A percentile compares a stretch with the other conserved stretches of the same genome.
These are phyloP conservation scores for Metschnikowia baotianmanensis DNA, from an alignment of 805 yeast species.

Conservation along the genomic window DNA sequence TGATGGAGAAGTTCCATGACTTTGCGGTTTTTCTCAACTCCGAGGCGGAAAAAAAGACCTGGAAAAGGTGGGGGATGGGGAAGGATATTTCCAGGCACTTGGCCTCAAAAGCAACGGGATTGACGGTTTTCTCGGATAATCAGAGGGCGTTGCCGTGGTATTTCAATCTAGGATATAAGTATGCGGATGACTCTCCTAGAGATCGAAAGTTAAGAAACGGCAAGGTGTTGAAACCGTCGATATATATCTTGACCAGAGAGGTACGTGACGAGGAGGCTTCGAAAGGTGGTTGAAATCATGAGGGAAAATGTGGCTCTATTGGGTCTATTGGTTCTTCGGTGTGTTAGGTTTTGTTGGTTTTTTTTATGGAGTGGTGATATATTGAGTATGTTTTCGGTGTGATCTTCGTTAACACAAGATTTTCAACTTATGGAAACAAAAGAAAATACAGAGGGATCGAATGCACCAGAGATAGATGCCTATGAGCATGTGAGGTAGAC, in stretches of 20 bases:
- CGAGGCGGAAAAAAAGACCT: not conserved
- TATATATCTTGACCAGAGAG: slow-evolving; percentile 33
- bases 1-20: slow-evolving; percentile 38
- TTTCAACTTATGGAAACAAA: too few species aligned
- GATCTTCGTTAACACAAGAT: too few species aligned
- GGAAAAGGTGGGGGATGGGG: not conserved
- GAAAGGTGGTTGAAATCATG: too few species aligned
- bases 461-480: too few species aligned
- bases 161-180: slow-evolving; percentile 34
- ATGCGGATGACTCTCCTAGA: slow-evolving; percentile 42
- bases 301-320: too few species aligned
- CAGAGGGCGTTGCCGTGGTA: slow-evolving; percentile 45
- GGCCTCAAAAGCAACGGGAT: slow-evolving; percentile 27
- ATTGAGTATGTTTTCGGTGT: too few species aligned
- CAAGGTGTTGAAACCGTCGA: slow-evolving; percentile 40
- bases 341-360: too few species aligned
- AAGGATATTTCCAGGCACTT: slow-evolving; percentile 7
- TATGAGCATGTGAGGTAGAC: too few species aligned
- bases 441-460: too few species aligned
- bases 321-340: too few species aligned
- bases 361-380: too few species aligned
- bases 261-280: too few species aligned
- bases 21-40: slow-evolving; percentile 22
- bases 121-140: slow-evolving; percentile 54
- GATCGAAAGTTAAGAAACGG: slow-evolving; percentile 43